Evolutionary conservation across 192 early-diverging fungal genomes (phyloP).

Genomic region (Coemansia sp.): DNA sequence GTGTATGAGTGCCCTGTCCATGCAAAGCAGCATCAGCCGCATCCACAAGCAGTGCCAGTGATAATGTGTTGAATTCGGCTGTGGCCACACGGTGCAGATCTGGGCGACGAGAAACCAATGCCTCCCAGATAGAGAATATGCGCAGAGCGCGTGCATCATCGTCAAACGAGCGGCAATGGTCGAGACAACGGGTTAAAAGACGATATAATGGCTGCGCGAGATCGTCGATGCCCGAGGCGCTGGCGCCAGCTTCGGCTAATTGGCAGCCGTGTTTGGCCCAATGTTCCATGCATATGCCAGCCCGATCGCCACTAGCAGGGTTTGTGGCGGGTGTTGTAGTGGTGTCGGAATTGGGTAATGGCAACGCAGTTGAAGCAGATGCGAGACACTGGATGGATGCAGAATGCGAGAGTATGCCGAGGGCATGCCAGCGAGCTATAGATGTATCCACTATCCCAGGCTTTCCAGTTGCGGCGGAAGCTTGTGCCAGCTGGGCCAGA

Average conservation of each 20-base stretch:
- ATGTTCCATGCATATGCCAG: neutral
- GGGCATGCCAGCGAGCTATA: conserved; percentile 5
- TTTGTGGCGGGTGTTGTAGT: neutral
- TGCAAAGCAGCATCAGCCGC: neutral
- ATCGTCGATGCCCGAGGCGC: neutral
- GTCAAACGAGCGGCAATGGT: neutral
- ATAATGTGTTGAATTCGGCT: conserved; percentile 9
- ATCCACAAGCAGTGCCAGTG: conserved; percentile 4
- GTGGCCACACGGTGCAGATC: neutral
- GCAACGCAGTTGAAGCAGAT: neutral
- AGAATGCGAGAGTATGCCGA: conserved; percentile 6
- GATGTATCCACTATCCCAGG: neutral
- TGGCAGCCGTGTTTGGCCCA: neutral
- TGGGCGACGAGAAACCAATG: neutral
- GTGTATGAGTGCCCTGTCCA: neutral
- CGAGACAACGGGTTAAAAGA: neutral
- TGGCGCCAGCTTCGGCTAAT: neutral
- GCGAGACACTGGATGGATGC: conserved; percentile 16
- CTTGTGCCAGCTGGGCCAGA: conserved; percentile 13
- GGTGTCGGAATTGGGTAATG: neutral
- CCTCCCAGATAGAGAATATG: conserved; percentile 7
- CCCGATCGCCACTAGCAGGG: neutral
- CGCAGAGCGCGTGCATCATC: neutral
- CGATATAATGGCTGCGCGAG: neutral
- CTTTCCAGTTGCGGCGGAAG: neutral